These are phyloP conservation scores for Abelmoschus esculentus DNA, from an alignment of 345 rosid genomes.

Conservation along the genomic window DNA sequence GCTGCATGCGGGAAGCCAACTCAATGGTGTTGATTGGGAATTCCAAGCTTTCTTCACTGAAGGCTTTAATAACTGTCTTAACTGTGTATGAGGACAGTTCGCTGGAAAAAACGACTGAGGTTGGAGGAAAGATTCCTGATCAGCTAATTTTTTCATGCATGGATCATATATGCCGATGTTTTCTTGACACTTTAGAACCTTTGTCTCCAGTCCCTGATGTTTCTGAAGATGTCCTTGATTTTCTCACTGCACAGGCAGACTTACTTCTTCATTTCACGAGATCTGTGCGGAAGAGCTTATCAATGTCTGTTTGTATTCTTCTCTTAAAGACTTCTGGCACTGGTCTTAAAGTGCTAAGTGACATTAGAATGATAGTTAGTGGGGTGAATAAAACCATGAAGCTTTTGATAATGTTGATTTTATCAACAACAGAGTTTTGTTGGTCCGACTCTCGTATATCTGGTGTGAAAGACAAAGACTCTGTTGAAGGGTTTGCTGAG, in stretches of 20 bases:
- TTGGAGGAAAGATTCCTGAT: slow-evolving; percentile 38
- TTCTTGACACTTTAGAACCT: slow-evolving; percentile 33
- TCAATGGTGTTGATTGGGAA: slow-evolving; percentile 53
- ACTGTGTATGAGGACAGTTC: slow-evolving; percentile 43
- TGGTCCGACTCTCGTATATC: slow-evolving; percentile 19
- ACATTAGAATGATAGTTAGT: slow-evolving; percentile 33
- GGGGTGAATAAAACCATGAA: slow-evolving; percentile 41
- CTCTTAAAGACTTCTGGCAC: slow-evolving; percentile 53
- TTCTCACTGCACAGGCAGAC: slow-evolving; percentile 61
- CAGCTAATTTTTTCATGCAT: slow-evolving; percentile 46
- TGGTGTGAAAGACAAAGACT: slow-evolving; percentile 30
- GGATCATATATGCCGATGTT: slow-evolving; percentile 34
- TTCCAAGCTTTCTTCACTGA: slow-evolving; percentile 57
- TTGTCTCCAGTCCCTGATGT: slow-evolving; percentile 43
- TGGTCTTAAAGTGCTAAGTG: slow-evolving; percentile 53
- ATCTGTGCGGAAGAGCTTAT: slow-evolving; percentile 31
- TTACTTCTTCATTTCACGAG: slow-evolving; percentile 54
- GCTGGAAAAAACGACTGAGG: slow-evolving; percentile 27
- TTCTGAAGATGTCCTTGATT: slow-evolving; percentile 43
- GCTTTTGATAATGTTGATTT: slow-evolving; percentile 56
- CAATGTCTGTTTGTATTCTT: slow-evolving; percentile 38
- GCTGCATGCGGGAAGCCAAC: slow-evolving; percentile 56
- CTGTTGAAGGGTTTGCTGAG: slow-evolving; percentile 43
- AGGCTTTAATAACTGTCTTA: slow-evolving; percentile 53
- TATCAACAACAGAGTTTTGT: slow-evolving; percentile 39